Percentiles rank a stretch among this genome's conserved stretches.
Conservation (phyloP, 768 basidiomycete genomes). For the Termitomyces sp. region DNA sequence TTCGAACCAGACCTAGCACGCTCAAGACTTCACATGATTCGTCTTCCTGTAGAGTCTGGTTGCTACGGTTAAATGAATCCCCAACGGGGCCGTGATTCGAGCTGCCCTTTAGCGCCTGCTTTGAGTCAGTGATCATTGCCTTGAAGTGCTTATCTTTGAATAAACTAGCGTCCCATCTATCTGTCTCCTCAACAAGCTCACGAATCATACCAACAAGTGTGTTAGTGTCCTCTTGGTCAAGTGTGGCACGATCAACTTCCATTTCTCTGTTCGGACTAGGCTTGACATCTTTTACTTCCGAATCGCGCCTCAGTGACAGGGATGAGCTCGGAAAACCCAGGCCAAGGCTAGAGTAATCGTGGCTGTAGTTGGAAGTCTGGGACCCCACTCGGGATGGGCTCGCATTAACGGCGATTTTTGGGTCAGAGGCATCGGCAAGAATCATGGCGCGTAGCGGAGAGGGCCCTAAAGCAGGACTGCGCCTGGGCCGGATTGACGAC, state of each 20-base stretch:
- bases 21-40: conserved; percentile 16
- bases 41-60: background rate
- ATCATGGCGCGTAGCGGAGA: conserved; percentile 42
- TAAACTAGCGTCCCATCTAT: conserved; percentile 43
- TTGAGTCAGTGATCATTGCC: conserved; percentile 32
- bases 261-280: background rate
- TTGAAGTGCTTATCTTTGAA: conserved; percentile 45
- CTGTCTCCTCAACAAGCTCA: conserved; percentile 45
- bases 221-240: conserved; percentile 20
- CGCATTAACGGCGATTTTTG: conserved; percentile 9
- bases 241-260: background rate
- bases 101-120: conserved; percentile 1
- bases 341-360: conserved; percentile 12
- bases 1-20: conserved; percentile 18
- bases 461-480: conserved; percentile 36
- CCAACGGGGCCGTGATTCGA: background rate
- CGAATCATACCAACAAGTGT: conserved; percentile 36
- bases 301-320: background rate
- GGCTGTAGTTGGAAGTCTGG: background rate
- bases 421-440: conserved; percentile 25
- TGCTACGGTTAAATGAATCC: background rate
- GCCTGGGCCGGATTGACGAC: conserved; percentile 21
- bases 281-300: background rate
- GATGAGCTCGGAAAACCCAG: conserved; percentile 12
- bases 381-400: background rate